phyloP scores from a whole-genome alignment of 2,329 filamentous ascomycete species.

The Ceratocystis variospora region DNA sequence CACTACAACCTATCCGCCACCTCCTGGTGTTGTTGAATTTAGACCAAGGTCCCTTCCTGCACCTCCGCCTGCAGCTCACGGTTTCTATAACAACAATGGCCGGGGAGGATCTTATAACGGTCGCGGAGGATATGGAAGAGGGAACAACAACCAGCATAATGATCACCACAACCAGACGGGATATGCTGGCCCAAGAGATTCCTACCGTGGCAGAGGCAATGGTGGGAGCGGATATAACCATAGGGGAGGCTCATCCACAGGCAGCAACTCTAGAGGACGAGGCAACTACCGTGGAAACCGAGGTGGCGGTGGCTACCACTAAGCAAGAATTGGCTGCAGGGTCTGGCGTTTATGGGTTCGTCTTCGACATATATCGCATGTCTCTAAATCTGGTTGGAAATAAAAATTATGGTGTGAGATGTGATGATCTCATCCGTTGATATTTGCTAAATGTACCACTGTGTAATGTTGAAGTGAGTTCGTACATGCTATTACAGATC shows the following conservation, averaged over 20 bases:
- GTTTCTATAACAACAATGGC: conserved; percentile 17
- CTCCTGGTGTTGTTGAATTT: conserved; percentile 33
- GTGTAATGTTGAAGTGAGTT: not conserved
- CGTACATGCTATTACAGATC: not conserved
- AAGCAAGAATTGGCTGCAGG: not conserved
- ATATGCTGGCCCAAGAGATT: conserved; percentile 6
- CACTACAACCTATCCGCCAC: conserved; percentile 31
- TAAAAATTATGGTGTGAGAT: not conserved
- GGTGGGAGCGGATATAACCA: conserved; percentile 12
- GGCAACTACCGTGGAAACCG: conserved; percentile 14
- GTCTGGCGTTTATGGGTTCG: not conserved
- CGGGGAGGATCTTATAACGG: conserved; percentile 16
- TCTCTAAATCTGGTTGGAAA: not conserved
- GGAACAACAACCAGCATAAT: conserved; percentile 1
- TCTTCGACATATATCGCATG: not conserved
- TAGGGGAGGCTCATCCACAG: not conserved
- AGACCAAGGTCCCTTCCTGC: conserved; percentile 33
- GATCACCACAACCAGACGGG: conserved; percentile 9
- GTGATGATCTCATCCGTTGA: not conserved
- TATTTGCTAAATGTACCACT: not conserved
- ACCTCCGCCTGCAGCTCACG: conserved; percentile 27
- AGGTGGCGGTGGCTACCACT: conserved; percentile 13
- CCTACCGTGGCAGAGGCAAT: conserved; percentile 9
- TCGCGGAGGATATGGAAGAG: conserved; percentile 5
- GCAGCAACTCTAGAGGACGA: conserved; percentile 11